Conservation (phyloP, 371 early-diverging fungal species). For the Mucor lusitanicus region DNA sequence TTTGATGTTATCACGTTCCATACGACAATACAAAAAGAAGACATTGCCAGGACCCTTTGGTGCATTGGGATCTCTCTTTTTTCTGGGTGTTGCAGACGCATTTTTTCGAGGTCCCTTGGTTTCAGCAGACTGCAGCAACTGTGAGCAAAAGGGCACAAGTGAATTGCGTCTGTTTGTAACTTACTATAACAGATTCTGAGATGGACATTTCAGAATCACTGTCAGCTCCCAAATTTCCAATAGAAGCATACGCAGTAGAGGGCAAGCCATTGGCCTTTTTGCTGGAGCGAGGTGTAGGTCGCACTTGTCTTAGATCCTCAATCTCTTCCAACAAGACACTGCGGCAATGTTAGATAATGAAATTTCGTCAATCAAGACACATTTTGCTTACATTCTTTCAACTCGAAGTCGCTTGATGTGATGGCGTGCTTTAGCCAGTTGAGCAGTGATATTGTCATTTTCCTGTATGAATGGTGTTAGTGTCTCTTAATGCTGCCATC, state of each 20-base stretch:
- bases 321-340: conserved; percentile 29
- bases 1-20: conserved; percentile 51
- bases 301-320: conserved; percentile 10
- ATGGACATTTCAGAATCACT: conserved; percentile 29
- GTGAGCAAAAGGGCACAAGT: background rate
- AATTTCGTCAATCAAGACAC: background rate
- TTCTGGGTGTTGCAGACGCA: conserved; percentile 12
- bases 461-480: conserved; percentile 4
- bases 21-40: conserved; percentile 57
- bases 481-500: background rate
- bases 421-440: conserved; percentile 23
- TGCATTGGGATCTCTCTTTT: conserved; percentile 59
- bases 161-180: background rate
- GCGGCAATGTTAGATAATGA: background rate
- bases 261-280: background rate
- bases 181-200: conserved; percentile 27
- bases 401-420: conserved; percentile 50
- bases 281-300: background rate
- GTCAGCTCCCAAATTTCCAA: conserved; percentile 2
- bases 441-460: conserved; percentile 17
- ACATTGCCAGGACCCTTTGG: conserved; percentile 62
- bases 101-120: conserved; percentile 7
- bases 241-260: background rate
- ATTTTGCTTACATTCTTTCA: conserved; percentile 45
- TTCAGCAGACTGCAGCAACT: conserved; percentile 5